Base-by-base conservation (phyloP, 768 basidiomycete genomes). In the Podaxis mareebaensis region DNA sequence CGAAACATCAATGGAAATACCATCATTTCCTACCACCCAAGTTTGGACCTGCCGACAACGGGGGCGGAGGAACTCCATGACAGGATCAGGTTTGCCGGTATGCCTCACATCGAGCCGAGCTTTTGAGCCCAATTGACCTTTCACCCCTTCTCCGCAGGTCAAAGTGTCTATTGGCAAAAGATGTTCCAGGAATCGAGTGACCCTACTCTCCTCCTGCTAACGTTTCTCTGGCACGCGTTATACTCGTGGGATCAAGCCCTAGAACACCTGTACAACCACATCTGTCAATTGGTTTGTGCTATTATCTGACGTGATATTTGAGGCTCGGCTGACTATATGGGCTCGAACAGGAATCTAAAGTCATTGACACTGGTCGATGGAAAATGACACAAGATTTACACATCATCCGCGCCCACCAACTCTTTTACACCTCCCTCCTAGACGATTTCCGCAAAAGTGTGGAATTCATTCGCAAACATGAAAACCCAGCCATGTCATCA, bases 231-330 rank as follows among this genome's bases (percentile, higher is more conserved):
- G 86, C 81, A 86, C 57, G 80, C 83, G 4, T 55, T 86, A 55
- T 87, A 87, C 65, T 81, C 82, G 0, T 87, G 85, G 84, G 85
- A 87, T 60, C 80, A 87, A 67, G 75, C 84, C 0, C 69, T 87
- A 10, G 85, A 86, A 66, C 72, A 72, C 24, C 71, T 87, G 6
- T 86, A 85, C 64, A 60, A 70, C 4, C 80, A 86, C 67, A 79
- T 87, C 36, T 79, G 76, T 63, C 70, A 65, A 60, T 72, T 86
- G 60, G 85, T 86, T 54, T 66, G 81, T 71, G 17, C 7, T 13
- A 17, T 5, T 6, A 6, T 30, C 24, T 22, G 42, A 22, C 52
- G 15, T 24, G 12, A 10, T 4, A 51, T 5, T 36, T 57, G 8
- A 26, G 20, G 26, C 39, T 40, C n/a, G 48, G 17, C 39, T 24